Percentiles rank a stretch among this genome's conserved stretches.
Evolutionary conservation across 1,284 basidiomycete species (phyloP).

Genomic region (Boletus mariae): DNA sequence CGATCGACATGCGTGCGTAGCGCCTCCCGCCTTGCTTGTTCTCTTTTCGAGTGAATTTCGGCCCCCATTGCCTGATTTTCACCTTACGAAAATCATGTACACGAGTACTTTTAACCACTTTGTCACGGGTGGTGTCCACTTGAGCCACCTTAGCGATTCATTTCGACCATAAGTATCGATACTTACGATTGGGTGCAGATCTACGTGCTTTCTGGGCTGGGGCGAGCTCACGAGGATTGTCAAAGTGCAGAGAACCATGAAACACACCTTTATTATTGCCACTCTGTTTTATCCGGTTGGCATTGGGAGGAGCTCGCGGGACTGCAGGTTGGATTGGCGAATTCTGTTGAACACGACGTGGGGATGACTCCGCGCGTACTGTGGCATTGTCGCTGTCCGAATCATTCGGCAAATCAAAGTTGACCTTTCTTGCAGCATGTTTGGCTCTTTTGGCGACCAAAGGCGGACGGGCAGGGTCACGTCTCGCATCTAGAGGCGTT

Average conservation of each 20-base stretch:
- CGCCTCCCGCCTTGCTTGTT: not conserved
- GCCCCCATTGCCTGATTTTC: constrained; percentile 9
- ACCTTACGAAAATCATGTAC: not conserved
- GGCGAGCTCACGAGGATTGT: not conserved
- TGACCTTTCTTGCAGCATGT: constrained; percentile 12
- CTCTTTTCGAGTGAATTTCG: constrained; percentile 5
- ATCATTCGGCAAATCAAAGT: constrained; percentile 11
- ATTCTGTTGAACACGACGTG: constrained; percentile 3
- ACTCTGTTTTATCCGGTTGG: constrained; percentile 1
- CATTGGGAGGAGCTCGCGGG: not conserved
- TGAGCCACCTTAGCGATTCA: constrained; percentile 4
- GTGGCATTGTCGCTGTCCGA: constrained; percentile 17
- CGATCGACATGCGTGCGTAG: constrained; percentile 25
- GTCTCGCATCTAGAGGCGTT: constrained; percentile 7
- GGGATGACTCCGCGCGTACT: constrained; percentile 9
- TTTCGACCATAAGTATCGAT: not conserved
- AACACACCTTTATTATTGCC: constrained; percentile 9
- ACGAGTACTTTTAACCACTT: constrained; percentile 7
- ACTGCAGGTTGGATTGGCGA: not conserved
- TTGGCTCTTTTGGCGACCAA: not conserved
- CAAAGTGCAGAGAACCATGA: not conserved
- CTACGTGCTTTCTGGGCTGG: constrained; percentile 9
- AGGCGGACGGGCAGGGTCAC: not conserved
- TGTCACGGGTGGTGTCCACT: constrained; percentile 10
- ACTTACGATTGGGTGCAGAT: constrained; percentile 15